Conservation (phyloP, 2,329 filamentous ascomycete species). For the Colletotrichum sp. region DNA sequence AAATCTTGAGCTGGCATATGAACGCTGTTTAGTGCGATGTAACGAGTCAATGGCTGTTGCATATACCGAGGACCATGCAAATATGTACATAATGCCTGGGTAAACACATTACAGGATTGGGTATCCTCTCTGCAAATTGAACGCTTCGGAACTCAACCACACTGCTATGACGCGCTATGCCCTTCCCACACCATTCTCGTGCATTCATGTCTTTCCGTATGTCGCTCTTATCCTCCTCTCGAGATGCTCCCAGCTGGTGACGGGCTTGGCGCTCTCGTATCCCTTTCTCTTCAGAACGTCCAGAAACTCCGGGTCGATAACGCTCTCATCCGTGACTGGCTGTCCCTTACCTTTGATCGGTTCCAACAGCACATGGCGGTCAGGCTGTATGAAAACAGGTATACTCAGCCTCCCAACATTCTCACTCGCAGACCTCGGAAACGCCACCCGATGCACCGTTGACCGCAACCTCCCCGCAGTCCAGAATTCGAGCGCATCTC, state of each 20-base stretch:
- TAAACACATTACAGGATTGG: not conserved
- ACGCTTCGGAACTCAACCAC: not conserved
- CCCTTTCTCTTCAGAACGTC: conserved; percentile 18
- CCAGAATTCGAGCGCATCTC: conserved; percentile 80
- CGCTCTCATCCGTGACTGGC: not conserved
- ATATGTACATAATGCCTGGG: not conserved
- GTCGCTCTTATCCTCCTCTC: conserved; percentile 17
- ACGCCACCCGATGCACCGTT: conserved; percentile 88
- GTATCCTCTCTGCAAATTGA: not conserved
- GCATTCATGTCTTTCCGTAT: not conserved
- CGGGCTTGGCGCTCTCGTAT: conserved; percentile 7
- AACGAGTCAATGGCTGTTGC: not conserved
- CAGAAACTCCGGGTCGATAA: not conserved
- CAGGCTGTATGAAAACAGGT: conserved; percentile 21
- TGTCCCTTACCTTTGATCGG: not conserved
- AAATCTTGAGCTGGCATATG: not conserved
- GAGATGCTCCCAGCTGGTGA: conserved; percentile 18
- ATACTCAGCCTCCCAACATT: conserved; percentile 21
- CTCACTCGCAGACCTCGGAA: conserved; percentile 43
- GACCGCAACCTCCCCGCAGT: conserved; percentile 85
- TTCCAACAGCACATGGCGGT: conserved; percentile 14
- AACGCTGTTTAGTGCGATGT: not conserved
- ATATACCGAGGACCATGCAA: not conserved
- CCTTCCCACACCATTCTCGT: not conserved
- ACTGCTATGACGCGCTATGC: not conserved